Conservation (phyloP, 2,329 filamentous ascomycete genomes). For the Diaporthe destruens region DNA sequence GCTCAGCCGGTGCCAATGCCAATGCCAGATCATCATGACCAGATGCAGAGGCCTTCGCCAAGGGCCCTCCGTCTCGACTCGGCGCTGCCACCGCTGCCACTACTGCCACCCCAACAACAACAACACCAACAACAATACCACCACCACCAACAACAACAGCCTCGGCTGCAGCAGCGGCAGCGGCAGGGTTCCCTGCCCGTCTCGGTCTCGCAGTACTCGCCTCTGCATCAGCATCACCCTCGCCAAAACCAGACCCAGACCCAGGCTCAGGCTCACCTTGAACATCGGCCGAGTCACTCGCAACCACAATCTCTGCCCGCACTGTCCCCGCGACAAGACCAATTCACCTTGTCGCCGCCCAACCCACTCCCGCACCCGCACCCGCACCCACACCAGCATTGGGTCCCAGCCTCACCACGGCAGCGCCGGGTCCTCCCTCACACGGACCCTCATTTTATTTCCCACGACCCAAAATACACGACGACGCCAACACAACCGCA, state of each 20-base stretch:
- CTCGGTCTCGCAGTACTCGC: constrained; percentile 38
- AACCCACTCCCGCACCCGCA: constrained; percentile 19
- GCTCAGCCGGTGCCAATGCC: neutral
- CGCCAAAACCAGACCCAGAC: neutral
- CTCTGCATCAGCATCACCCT: constrained; percentile 22
- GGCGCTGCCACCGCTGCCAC: constrained; percentile 1
- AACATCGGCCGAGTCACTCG: constrained; percentile 31
- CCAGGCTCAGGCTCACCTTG: constrained; percentile 25
- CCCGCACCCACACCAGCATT: constrained; percentile 30
- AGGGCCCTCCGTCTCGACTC: constrained; percentile 2
- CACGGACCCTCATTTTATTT: constrained; percentile 42
- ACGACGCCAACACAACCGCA: constrained; percentile 27
- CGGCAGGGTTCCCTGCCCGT: constrained; percentile 37
- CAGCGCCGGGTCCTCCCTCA: constrained; percentile 40
- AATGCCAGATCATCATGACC: neutral
- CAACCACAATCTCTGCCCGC: constrained; percentile 31
- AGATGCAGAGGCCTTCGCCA: constrained; percentile 15
- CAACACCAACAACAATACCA: too few species aligned
- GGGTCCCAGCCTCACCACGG: constrained; percentile 37
- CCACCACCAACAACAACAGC: neutral
- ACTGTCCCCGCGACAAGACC: constrained; percentile 28
- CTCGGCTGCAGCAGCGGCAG: constrained; percentile 15
- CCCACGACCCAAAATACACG: constrained; percentile 38
- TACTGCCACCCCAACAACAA: neutral
- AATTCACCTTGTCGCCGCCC: constrained; percentile 27